phyloP scores from a whole-genome alignment of 305 asterid species.

The Fraxinus paxiana region DNA sequence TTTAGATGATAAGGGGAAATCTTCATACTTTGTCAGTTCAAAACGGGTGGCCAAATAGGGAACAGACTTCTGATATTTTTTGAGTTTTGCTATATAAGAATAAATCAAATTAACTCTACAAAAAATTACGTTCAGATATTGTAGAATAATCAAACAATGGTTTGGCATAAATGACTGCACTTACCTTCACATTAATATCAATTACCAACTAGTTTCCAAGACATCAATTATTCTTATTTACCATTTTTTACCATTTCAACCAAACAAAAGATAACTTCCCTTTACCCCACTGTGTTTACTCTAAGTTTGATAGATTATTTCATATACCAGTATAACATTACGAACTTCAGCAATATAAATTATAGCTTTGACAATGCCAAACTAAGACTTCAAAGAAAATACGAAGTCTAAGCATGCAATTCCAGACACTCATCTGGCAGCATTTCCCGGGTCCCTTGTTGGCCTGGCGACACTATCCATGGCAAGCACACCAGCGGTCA shows the following conservation, averaged over 20 bases:
- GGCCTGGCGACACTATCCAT: neutral
- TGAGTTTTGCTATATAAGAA: neutral
- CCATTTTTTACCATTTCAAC: neutral
- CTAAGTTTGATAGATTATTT: neutral
- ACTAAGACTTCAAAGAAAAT: neutral
- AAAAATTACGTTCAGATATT: neutral
- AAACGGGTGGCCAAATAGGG: neutral
- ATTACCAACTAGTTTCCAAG: neutral
- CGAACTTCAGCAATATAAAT: neutral
- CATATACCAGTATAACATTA: neutral
- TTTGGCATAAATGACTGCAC: neutral
- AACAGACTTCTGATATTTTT: neutral
- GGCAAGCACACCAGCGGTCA: neutral
- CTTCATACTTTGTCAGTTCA: neutral
- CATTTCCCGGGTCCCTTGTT: neutral
- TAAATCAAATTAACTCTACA: neutral
- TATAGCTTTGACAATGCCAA: neutral
- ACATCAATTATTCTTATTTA: neutral
- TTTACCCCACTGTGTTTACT: neutral
- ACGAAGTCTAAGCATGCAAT: neutral
- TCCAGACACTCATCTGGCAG: neutral
- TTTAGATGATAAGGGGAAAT: neutral
- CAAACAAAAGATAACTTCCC: neutral
- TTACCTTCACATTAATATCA: conserved; percentile 2
- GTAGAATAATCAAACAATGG: neutral